Base-by-base conservation (phyloP, 148 eudicot species). In the Salicornia ramosissima region DNA sequence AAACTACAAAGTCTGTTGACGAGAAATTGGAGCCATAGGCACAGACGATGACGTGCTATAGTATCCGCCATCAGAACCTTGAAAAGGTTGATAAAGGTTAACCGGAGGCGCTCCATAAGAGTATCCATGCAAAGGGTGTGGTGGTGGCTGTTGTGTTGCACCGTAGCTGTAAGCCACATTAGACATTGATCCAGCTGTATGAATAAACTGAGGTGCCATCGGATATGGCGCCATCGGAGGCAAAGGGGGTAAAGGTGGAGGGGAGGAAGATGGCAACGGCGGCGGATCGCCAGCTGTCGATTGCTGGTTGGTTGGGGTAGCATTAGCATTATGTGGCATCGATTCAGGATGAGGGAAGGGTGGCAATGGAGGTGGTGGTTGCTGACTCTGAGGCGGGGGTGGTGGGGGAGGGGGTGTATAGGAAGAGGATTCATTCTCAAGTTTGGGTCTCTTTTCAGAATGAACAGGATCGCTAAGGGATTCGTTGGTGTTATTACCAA, bases 241-340 rank as follows among this genome's bases (percentile, higher is more conserved):
- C 59, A 85, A 63, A 12, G 92, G 88, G 1, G 97, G 88, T 30
- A 78, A 36, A 0, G 87, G 86, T 0, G 91, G 87, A 18, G 96
- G 86, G 45, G 98, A 85, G 29, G 94, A 85, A 31, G 88, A 74
- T 47, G 98, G 91, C 1, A 76, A 89, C 11, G 88, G 88, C 1
- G 83, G 89, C 54, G 78, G 85, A 64, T 81, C 87, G 10, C 69
- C 67, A 36, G 71, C 69, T 64, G 68, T 56, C 68, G 42, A 24
- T 40, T 73, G 88, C 59, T 81, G 82, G 11, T 81, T 70, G 75
- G 76, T 62, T 42, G 55, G 45, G 47, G 79, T 74, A 36, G 12
- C 22, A 42, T 72, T 53, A 28, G 34, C n/a, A 57, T 54, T 59
- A 28, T 73, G 80, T 47, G 70, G 78, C 31, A 73, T 36, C 4